phyloP scores from a whole-genome alignment of 441 rosid species.

The Erysimum pusillum region DNA sequence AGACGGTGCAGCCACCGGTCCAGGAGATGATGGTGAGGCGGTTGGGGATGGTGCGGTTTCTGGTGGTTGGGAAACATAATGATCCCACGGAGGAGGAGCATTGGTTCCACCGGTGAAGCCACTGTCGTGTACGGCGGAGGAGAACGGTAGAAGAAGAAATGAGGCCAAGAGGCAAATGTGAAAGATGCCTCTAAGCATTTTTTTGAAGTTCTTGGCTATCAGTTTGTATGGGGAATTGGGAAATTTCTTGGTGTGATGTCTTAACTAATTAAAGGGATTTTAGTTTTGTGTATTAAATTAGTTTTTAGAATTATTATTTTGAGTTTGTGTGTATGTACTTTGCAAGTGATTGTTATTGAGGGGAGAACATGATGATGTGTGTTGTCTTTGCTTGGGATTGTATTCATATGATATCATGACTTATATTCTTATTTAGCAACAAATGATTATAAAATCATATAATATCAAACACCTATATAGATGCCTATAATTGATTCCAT shows the following conservation, averaged over 20 bases:
- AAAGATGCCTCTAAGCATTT: slow-evolving; percentile 44
- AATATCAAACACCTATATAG: slow-evolving; percentile 26
- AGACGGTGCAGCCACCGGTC: slow-evolving; percentile 16
- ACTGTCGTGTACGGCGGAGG: slow-evolving; percentile 37
- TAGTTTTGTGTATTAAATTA: slow-evolving; percentile 2
- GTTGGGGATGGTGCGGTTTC: slow-evolving; percentile 28
- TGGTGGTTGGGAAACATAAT: slow-evolving; percentile 11
- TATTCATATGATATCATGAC: slow-evolving; percentile 40
- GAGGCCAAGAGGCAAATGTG: slow-evolving; percentile 46
- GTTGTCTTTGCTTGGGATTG: slow-evolving; percentile 54
- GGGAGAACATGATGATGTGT: slow-evolving; percentile 49
- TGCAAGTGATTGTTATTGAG: slow-evolving; percentile 43
- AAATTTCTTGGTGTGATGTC: slow-evolving; percentile 39
- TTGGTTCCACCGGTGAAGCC: background rate
- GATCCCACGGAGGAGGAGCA: slow-evolving; percentile 43
- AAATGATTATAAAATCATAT: slow-evolving; percentile 35
- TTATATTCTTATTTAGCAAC: slow-evolving; percentile 34
- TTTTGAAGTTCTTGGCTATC: slow-evolving; percentile 25
- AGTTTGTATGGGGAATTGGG: slow-evolving; percentile 47
- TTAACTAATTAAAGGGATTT: slow-evolving; percentile 43
- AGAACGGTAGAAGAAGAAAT: slow-evolving; percentile 46
- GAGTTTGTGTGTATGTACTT: slow-evolving; percentile 45
- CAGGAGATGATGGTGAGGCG: slow-evolving; percentile 9
- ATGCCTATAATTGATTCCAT: slow-evolving; percentile 34
- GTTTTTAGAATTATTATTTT: background rate